Evolutionary conservation across 2,329 filamentous ascomycete species (phyloP), one percentile per base, ranked within the genome.

Genomic region (Calonectria hawksworthii): DNA sequence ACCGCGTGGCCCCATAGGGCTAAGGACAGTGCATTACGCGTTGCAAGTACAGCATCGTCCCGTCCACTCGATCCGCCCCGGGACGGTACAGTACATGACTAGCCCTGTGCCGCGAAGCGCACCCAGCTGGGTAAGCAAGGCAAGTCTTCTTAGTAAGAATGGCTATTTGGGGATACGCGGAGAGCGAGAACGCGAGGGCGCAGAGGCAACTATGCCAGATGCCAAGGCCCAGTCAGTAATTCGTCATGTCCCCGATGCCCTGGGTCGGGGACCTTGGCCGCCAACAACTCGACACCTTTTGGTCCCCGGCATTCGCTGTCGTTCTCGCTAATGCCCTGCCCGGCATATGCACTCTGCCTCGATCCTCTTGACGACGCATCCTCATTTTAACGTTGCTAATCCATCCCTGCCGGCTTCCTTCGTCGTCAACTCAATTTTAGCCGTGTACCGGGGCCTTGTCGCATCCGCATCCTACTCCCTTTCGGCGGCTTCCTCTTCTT

Each of bases 1-100:
- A 68, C 65, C 70, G 64, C 65, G 65, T 68, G 65, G 70, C 70
- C 70, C 65, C 32, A 63, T 73, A 73, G 70, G 70, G 70, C 70
- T 73, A 67, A 64, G 26, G 44, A 71, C 52, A 54, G 50, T 65
- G 68, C 59, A 66, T 54, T 54, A 56, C 50, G 61, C 36, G 61
- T 34, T 70, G 65, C 65, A 56, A 68, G 67, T 69, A 56, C 67
- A 69, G 67, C 52, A 69, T 69, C 67, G 38, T 69, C 52, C 51
- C 67, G 67, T 69, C 18, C 52, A 69, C 67, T 54, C 52, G 38
- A 69, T 47, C 52, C 67, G 47, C 56, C 5, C 36, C 36, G 56
- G 56, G 56, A 63, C 56, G 56, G 56, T 63, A 41, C 36, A 41
- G 56, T 63, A 41, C 56, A 63, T 41, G 36, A 16, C 36, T 65